Conservation (phyloP, 1,284 basidiomycete species). For the Fomitopsis palustris region DNA sequence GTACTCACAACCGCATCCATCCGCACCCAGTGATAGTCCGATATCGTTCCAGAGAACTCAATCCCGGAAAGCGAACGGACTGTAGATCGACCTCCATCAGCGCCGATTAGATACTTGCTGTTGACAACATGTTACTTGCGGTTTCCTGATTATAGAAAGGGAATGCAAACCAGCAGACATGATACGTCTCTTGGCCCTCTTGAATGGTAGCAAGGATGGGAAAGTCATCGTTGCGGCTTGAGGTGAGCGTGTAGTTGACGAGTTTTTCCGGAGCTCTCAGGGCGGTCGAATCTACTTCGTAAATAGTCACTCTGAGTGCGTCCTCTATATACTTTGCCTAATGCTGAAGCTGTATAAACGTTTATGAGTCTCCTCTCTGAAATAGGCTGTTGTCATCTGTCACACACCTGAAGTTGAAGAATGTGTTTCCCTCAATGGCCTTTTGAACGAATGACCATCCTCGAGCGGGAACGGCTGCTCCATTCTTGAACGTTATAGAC, state of each 20-base stretch:
- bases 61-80: background rate
- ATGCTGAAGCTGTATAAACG: background rate
- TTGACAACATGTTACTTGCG: background rate
- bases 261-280: constrained; percentile 4
- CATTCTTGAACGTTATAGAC: constrained; percentile 1
- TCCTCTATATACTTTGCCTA: constrained; percentile 5
- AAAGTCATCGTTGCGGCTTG: background rate
- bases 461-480: background rate
- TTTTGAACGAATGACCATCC: constrained; percentile 1
- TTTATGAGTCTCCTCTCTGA: too few species aligned
- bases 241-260: constrained; percentile 3
- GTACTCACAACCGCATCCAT: constrained; percentile 5
- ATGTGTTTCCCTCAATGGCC: constrained; percentile 4
- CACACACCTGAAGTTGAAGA: constrained; percentile 2
- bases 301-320: background rate
- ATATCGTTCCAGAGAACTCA: constrained; percentile 1
- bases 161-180: background rate
- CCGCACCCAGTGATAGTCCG: constrained; percentile 1
- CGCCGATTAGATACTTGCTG: constrained; percentile 6
- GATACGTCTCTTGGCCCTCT: background rate
- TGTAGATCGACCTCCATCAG: constrained; percentile 4
- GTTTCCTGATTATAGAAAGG: background rate
- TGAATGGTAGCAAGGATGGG: background rate
- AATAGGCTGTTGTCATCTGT: too few species aligned
- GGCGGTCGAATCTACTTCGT: background rate